Evolutionary conservation across 2,329 filamentous ascomycete species (phyloP), one percentile per base, ranked within the genome.

Genomic region (Arthrobotrys megalospora): DNA sequence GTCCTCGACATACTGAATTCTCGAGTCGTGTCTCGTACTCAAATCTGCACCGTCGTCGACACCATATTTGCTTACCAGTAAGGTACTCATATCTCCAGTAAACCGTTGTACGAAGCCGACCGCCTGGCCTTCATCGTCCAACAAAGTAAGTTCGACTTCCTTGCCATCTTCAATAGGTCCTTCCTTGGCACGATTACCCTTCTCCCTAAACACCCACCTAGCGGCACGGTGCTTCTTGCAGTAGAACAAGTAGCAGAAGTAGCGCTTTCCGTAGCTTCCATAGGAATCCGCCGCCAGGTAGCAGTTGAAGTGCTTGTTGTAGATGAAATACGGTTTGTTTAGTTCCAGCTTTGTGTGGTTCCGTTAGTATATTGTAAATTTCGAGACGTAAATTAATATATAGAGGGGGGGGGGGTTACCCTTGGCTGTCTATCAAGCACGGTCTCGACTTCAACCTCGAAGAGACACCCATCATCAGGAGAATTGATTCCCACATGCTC

Each of bases 41-140:
- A 36, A 10, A 28, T 69, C 66, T 3, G 12, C 16, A 7, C 36
- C 32, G 14, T 69, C 66, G 6, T 41, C 16, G 10, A 58, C 34
- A 32, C 52, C 66, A 48, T 60, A 69, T 7, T 62, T 34, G 34
- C 66, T 69, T 5, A 69, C 52, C 52, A 69, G 3, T 12, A 69
- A 21, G 1, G 66, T 69, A n/a, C 16, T 21, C 41, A 32, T 48
- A 45, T 69, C 66, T 6, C 45, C 16, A 3, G 34, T 60, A 21
- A 36, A 69, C 36, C 66, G 24, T 52, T 69, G 52, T 14, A 69
- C 52, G n/a, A 69, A 48, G 3, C 34, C 19, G 4, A 60, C 43
- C 11, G 52, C 52, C 11, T 69, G 50, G 14, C n/a, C 24, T 21
- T 62, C n/a, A 16, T 47, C 66, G 41, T 62, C 65, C 12, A 68